Base-by-base conservation (phyloP, 2,329 filamentous ascomycete species). In the Alternaria sp. region DNA sequence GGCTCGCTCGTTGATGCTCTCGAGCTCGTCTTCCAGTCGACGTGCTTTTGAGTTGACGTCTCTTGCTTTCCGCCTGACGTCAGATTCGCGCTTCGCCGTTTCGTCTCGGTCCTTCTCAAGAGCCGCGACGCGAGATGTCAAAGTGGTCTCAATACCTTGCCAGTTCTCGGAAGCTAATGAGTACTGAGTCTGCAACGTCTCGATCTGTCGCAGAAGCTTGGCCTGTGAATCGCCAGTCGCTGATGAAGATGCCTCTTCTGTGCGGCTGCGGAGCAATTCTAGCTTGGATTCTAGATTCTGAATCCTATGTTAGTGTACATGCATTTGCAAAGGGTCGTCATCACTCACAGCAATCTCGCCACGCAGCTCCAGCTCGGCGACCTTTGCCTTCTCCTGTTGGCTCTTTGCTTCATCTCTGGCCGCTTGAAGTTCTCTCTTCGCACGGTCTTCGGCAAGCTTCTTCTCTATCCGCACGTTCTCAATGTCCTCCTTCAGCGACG, bases 131-230 rank as follows among this genome's bases (percentile, higher is more conserved):
- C 94, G 88, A 22, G 92, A 88, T 51, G 94, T 86, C 32, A 99
- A 81, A 3, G 92, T 96, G 9, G 91, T 88, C 78, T 99, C 94
- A 63, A 99, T 96, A 0, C 93, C 92, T 75, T 97, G 94, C 95
- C 96, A 99, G 71, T 99, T 99, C 73, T 96, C 93, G 68, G 92
- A 95, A 1, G 95, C 95, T 55, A 96, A 89, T 1, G 93, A 89
- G 79, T 99, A 97, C 76, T 99, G 96, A 7, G 92, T 95, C 78
- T 99, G 95, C 38, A 99, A 81, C 0, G 92, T 97, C 81, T 99
- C 95, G 54, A 99, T 91, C 79, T 99, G 96, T 41, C 95, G 89
- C 43, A 98, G 83, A 41, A 98, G 84, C 77, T 97, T 98, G 43
- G 91, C 91, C 71, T 96, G 93, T 0, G 91, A 88, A 73, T 97